Base-by-base conservation (phyloP, 1,284 basidiomycete species). In the Rhodotorula sp. region DNA sequence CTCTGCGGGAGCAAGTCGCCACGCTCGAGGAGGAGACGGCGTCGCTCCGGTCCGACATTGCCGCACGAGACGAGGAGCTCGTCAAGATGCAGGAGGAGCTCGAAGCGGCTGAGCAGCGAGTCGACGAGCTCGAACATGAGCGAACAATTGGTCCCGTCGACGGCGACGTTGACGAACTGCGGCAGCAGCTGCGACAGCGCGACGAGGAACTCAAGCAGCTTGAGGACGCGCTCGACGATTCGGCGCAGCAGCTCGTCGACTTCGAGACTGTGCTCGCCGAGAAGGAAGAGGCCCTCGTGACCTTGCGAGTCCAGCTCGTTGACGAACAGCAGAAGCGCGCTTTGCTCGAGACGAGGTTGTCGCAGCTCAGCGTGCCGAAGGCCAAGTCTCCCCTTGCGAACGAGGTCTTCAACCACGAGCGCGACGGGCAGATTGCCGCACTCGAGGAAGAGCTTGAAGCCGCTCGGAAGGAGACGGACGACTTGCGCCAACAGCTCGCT, bases 371-470 rank as follows among this genome's bases (percentile, higher is more conserved):
- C 52, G 51, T 69, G n/a, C 65, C 73, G 22, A 73, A 75, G 60
- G 57, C 69, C 36, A 74, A 74, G 47, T 64, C 65, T 9, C 73
- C 74, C 19, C 66, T 77, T n/a, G 72, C 83, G 32, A 86, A 88
- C 52, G 81, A 84, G 24, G 87, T 54, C 24, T 74, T 88, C 67
- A 79, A 82, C 65, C 68, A 46, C 65, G 71, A 55, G 82, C 84
- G 68, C 84, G 68, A 74, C 52, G 62, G 83, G 44, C 67, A 79
- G n/a, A 73, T 81, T 52, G 58, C 70, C 7, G 76, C 77, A 0
- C 82, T 94, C 53, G 90, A 94, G 78, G 83, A 84, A 10, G 89
- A 93, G 72, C 84, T 94, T 32, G 89, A 91, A 70, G 85, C 87
- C 2, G 92, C 92, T 0, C 85, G 91, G 77, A 86, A 84, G 76